Base-by-base conservation (phyloP, 2,329 filamentous ascomycete genomes). In the Geosmithia flava region DNA sequence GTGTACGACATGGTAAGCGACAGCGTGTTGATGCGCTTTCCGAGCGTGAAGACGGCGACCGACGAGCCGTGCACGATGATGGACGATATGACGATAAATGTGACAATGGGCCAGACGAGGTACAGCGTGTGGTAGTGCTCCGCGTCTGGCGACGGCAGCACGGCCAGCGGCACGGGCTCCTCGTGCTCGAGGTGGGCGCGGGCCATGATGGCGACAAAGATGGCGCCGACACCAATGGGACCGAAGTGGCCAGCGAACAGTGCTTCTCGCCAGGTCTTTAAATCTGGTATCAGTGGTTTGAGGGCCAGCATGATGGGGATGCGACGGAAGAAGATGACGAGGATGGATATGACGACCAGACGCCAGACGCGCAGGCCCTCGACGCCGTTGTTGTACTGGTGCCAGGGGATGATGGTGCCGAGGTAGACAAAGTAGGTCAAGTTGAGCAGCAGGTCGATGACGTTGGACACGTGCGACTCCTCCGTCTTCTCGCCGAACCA, bases 401-500 rank as follows among this genome's bases (percentile, higher is more conserved):
- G 80, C 93, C 93, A 98, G 1, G 93, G 93, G 52, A 98, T 93
- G 63, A 98, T 96, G 48, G 93, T 88, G 47, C 93, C 93, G 54
- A 98, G 85, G 63, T 93, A 98, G 56, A 98, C 93, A 64, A 98
- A 98, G 66, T 97, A 98, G 2, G 91, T 79, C 80, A 98, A 78
- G 66, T 98, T 98, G 70, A 98, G 82, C 52, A 98, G 72, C 63
- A 98, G 68, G 72, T 98, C 93, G 60, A 98, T 98, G 62, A 98
- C 93, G 79, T 98, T 97, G 64, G 91, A 97, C 10, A 98, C 93
- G 63, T 97, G 93, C 0, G 93, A 91, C 65, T 98, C 93, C 62
- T 98, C 93, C 0, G 93, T 98, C 73, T 96, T 96, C 60, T 96
- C 87, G 16, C 87, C 86, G 59, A 98, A 98, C 93, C 93, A 98